Percentiles rank a stretch among this genome's conserved stretches.
phyloP scores from a whole-genome alignment of 73 alveolate genomes.

The Paramecium caudatum region DNA sequence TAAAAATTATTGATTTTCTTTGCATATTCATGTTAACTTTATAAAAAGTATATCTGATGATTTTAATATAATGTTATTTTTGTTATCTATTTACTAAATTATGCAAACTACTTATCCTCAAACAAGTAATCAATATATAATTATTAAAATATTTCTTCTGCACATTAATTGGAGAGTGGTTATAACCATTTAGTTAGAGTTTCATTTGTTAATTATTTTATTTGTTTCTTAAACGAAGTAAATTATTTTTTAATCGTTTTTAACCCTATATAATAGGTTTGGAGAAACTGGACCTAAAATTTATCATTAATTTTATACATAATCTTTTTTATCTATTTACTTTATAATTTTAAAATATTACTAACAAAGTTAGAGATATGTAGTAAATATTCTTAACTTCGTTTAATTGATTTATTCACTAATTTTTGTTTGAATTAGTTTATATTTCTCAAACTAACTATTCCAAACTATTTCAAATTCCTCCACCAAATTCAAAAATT shows the following conservation, averaged over 20 bases:
- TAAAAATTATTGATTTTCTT: slow-evolving; percentile 33
- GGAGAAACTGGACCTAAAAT: slow-evolving; percentile 28
- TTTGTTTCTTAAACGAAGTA: not conserved
- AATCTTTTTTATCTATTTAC: not conserved
- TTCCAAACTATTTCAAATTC: slow-evolving; percentile 54
- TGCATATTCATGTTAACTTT: not conserved
- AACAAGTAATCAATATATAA: not conserved
- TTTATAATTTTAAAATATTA: not conserved
- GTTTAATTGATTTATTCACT: not conserved
- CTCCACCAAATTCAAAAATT: not conserved
- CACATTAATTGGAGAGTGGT: not conserved
- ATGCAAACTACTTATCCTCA: not conserved
- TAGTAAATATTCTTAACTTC: not conserved
- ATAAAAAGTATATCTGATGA: not conserved
- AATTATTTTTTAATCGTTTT: not conserved
- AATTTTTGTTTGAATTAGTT: not conserved
- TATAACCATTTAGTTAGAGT: not conserved
- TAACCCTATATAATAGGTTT: slow-evolving; percentile 42
- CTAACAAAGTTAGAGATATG: not conserved
- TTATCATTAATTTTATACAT: slow-evolving; percentile 25
- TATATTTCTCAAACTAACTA: not conserved
- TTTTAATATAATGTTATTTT: not conserved
- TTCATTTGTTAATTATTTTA: not conserved
- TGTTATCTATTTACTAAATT: not conserved
- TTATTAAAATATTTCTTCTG: slow-evolving; percentile 26